Conservation (phyloP, 768 basidiomycete genomes). For the Tulasnella sp. region DNA sequence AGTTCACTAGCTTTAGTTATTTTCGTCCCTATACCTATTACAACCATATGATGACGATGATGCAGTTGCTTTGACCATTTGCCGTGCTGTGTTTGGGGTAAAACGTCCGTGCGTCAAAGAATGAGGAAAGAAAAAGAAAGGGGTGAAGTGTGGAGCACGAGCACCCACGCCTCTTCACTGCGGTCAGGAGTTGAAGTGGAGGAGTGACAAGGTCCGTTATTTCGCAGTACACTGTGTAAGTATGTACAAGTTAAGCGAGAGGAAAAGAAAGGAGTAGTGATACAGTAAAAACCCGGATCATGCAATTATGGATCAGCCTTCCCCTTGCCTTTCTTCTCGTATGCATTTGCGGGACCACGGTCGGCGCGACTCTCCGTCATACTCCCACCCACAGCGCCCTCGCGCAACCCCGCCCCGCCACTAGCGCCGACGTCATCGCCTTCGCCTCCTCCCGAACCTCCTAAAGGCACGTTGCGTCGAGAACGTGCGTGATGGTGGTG, state of each 20-base stretch:
- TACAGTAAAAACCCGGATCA: background rate
- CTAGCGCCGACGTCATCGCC: conserved; percentile 3
- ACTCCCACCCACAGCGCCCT: conserved; percentile 2
- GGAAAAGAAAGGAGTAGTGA: background rate
- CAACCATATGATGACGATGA: background rate
- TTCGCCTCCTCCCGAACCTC: conserved; percentile 15
- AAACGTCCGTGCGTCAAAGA: background rate
- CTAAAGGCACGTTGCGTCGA: conserved; percentile 17
- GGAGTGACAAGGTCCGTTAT: background rate
- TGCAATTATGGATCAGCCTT: background rate
- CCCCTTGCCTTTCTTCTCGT: conserved; percentile 28
- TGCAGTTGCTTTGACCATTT: background rate
- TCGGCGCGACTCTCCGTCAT: conserved; percentile 27
- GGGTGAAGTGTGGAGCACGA: background rate
- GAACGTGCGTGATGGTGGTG: conserved; percentile 21
- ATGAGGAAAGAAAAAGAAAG: too few relatives aligned
- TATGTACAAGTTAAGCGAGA: background rate
- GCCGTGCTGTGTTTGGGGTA: background rate
- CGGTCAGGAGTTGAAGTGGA: background rate
- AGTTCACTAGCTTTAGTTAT: background rate
- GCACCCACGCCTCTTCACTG: background rate
- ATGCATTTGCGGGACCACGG: conserved; percentile 31
- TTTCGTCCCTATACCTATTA: background rate
- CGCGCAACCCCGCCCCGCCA: conserved; percentile 18
- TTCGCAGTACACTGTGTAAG: background rate